Evolutionary conservation across 2,329 filamentous ascomycete genomes (phyloP).

Genomic region (Gnomoniopsis sp.): DNA sequence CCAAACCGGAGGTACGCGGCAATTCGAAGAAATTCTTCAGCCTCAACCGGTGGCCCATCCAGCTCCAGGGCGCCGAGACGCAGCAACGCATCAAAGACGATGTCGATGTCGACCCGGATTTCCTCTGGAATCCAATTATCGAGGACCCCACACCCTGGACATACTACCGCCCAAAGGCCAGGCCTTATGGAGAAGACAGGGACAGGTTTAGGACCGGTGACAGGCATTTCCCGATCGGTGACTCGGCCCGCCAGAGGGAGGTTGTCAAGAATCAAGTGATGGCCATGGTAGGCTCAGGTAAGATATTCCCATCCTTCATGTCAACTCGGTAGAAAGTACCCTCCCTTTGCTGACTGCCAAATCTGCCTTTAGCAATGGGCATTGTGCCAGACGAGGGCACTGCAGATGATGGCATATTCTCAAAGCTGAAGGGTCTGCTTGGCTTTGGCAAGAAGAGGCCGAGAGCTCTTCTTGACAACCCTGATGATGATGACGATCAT

Average conservation of each 20-base stretch:
- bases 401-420: not conserved
- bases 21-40: constrained; percentile 36
- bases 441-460: not conserved
- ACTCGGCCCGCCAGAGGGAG: constrained; percentile 34
- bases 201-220: constrained; percentile 27
- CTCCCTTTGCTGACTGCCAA: not conserved
- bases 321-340: not conserved
- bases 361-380: constrained; percentile 7
- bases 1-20: constrained; percentile 22
- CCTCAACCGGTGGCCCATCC: constrained; percentile 46
- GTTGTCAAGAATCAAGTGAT: constrained; percentile 22
- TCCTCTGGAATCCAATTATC: constrained; percentile 26
- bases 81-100: constrained; percentile 28
- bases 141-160: constrained; percentile 24
- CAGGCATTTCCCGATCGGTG: constrained; percentile 33
- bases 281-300: constrained; percentile 12
- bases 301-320: not conserved
- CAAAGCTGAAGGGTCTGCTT: not conserved
- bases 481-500: not conserved
- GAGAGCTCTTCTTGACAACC: not conserved
- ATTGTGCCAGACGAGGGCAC: not conserved
- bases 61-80: constrained; percentile 32
- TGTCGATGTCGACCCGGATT: constrained; percentile 25
- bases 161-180: constrained; percentile 22
- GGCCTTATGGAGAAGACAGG: constrained; percentile 22